phyloP scores from a whole-genome alignment of 2,329 filamentous ascomycete genomes.

The Paracoccidioides lutzii region DNA sequence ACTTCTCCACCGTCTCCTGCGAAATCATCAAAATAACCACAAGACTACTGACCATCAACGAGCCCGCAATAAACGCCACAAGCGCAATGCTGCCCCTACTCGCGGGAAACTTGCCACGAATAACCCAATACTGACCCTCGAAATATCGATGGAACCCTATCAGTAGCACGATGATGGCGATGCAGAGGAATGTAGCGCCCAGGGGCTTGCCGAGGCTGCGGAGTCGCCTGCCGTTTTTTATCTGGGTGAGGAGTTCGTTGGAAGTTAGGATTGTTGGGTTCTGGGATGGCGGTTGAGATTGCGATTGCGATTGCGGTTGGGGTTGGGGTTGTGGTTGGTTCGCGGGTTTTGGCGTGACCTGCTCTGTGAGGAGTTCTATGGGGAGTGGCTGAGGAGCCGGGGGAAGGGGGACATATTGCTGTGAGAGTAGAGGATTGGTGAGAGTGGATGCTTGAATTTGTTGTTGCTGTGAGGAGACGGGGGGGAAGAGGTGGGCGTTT shows the following conservation, averaged over 20 bases:
- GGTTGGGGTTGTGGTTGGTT: background rate
- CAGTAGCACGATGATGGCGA: conserved; percentile 47
- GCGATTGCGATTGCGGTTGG: background rate
- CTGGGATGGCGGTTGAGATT: background rate
- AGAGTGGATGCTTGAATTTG: conserved; percentile 6
- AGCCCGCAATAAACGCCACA: conserved; percentile 42
- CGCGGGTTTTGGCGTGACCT: no score
- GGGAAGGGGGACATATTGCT: conserved; percentile 10
- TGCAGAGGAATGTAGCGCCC: conserved; percentile 52
- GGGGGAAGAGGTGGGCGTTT: conserved; percentile 8
- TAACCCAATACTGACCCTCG: conserved; percentile 54
- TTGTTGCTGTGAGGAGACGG: conserved; percentile 4
- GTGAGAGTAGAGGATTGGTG: conserved; percentile 11
- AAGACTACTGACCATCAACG: conserved; percentile 46
- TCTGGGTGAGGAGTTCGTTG: conserved; percentile 3
- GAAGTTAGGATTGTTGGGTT: background rate
- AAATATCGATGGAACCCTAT: conserved; percentile 55
- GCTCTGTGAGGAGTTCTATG: background rate
- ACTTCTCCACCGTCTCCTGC: conserved; percentile 20
- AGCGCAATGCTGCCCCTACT: conserved; percentile 48
- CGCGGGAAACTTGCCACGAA: conserved; percentile 53
- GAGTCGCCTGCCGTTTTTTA: conserved; percentile 20
- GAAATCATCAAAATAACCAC: conserved; percentile 47
- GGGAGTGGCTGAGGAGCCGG: background rate
- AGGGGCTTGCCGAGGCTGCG: conserved; percentile 46